phyloP scores from a whole-genome alignment of 1,139 yeast species.

The Blastobotrys illinoisensis region DNA sequence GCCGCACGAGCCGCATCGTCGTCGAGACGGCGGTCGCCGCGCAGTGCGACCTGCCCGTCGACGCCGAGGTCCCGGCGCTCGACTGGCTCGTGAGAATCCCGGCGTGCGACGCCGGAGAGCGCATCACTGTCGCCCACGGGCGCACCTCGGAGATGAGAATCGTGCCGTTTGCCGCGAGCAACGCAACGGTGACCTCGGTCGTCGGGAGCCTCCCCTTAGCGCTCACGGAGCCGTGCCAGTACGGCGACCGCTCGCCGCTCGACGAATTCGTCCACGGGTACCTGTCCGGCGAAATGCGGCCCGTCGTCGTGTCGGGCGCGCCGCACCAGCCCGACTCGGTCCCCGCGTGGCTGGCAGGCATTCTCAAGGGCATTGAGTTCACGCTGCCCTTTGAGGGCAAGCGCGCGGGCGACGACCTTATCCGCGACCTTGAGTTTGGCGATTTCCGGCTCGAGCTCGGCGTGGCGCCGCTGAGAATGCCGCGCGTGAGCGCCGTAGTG shows the following conservation, averaged over 20 bases:
- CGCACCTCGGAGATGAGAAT: constrained; percentile 18
- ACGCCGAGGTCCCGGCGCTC: constrained; percentile 19
- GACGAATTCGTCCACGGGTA: constrained; percentile 21
- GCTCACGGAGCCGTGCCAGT: constrained; percentile 18
- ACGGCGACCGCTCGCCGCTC: constrained; percentile 20
- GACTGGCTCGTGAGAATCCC: constrained; percentile 22
- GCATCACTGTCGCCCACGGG: constrained; percentile 18
- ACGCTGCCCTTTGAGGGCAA: constrained; percentile 18
- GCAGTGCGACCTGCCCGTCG: constrained; percentile 15
- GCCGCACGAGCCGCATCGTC: constrained; percentile 10
- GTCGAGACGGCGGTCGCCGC: constrained; percentile 16
- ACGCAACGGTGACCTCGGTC: constrained; percentile 16
- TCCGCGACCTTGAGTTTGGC: constrained; percentile 21
- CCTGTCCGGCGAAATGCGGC: constrained; percentile 19
- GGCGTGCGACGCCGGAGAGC: constrained; percentile 19
- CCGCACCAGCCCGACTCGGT: constrained; percentile 10
- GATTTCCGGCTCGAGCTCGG: constrained; percentile 18
- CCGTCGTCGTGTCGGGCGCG: constrained; percentile 17
- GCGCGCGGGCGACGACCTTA: constrained; percentile 18
- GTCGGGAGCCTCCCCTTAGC: constrained; percentile 15
- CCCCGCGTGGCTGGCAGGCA: constrained; percentile 20
- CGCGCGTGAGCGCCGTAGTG: constrained; percentile 23
- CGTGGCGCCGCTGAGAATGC: constrained; percentile 16
- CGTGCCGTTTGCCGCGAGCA: constrained; percentile 14
- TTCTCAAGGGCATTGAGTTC: constrained; percentile 14